Base-by-base conservation (phyloP, 371 early-diverging fungal species). In the Pancytospora philotis region DNA sequence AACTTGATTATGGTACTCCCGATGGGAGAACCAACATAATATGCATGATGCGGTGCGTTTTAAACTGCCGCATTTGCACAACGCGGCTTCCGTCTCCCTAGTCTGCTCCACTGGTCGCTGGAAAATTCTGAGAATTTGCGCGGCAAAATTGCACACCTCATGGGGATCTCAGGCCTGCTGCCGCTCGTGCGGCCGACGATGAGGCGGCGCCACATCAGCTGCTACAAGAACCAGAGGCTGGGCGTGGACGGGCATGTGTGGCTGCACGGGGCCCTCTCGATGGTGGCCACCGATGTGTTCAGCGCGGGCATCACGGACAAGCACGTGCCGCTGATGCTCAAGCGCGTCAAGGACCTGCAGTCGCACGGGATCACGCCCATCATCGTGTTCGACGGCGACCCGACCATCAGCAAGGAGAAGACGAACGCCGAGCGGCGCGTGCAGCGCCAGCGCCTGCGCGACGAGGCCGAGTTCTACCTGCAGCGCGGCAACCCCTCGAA, bases 381-480 rank as follows among this genome's bases (percentile, higher is more conserved):
- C 0, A 72, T 88, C 32, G 96, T 98, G 1, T 95, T 98, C 82
- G 97, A 98, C 77, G 98, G 98, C 31, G 89, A 89, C 13, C 79
- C 80, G 41, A 80, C 94, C 3, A 92, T 92, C 0, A 84, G 88
- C 45, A 96, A 96, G 75, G 71, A 77, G 22, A 70, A 65, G 6
- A 95, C 93, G 0, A 88, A 88, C 70, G 68, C 77, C 16, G 85
- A 86, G 31, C 84, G 95, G 16, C 67, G 79, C 58, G 50, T 67
- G 13, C 45, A 35, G 22, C 74, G 73, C 64, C 68, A 66, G 0
- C 66, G 68, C 55, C 38, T 34, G 10, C 62, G 49, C 65, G 49
- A 48, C 36, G 75, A 76, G 50, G 55, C 72, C 19, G 75, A 74
- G 36, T 1, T 32, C 0, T 56, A 45, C 13, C 19, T 76, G 28